Percentiles rank a stretch among this genome's conserved stretches.
Evolutionary conservation across 768 basidiomycete genomes (phyloP).

Genomic region (Chiua virens): DNA sequence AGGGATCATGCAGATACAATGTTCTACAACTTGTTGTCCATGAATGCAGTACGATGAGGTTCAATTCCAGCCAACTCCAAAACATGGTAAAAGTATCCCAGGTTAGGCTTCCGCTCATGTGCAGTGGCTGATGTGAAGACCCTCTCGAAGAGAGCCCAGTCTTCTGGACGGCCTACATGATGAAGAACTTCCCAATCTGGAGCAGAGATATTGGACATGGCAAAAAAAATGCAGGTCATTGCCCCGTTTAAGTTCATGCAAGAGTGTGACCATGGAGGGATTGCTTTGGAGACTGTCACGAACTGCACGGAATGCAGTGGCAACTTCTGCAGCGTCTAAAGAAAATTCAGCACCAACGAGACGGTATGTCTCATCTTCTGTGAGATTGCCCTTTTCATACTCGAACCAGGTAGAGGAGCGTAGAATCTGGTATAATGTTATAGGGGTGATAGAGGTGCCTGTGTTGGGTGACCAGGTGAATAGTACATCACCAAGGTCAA

Average conservation of each 20-base stretch:
- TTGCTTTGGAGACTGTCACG: conserved; percentile 10
- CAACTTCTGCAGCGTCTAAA: conserved; percentile 13
- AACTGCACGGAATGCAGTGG: conserved; percentile 6
- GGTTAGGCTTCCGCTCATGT: conserved; percentile 20
- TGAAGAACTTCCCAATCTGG: conserved; percentile 22
- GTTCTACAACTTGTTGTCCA: conserved; percentile 25
- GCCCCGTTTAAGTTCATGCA: conserved; percentile 13
- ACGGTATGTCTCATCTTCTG: conserved; percentile 9
- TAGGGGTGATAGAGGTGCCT: conserved; percentile 11
- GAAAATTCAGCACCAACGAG: conserved; percentile 13
- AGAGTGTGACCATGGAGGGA: conserved; percentile 12
- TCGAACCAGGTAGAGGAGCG: conserved; percentile 21
- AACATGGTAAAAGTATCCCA: conserved; percentile 17
- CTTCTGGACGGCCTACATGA: conserved; percentile 7
- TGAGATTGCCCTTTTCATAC: conserved; percentile 21
- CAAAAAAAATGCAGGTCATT: conserved; percentile 12
- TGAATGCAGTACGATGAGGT: conserved; percentile 19
- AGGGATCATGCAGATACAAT: conserved; percentile 18
- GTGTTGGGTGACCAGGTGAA: conserved; percentile 23
- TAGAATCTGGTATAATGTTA: conserved; percentile 9
- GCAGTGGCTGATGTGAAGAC: conserved; percentile 20
- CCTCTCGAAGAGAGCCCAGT: conserved; percentile 20
- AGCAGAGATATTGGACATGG: conserved; percentile 23
- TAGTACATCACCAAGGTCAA: conserved; percentile 23
- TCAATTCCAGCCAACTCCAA: conserved; percentile 16